Base-by-base conservation (phyloP, 441 rosid species). In the Eutrema salsugineum region DNA sequence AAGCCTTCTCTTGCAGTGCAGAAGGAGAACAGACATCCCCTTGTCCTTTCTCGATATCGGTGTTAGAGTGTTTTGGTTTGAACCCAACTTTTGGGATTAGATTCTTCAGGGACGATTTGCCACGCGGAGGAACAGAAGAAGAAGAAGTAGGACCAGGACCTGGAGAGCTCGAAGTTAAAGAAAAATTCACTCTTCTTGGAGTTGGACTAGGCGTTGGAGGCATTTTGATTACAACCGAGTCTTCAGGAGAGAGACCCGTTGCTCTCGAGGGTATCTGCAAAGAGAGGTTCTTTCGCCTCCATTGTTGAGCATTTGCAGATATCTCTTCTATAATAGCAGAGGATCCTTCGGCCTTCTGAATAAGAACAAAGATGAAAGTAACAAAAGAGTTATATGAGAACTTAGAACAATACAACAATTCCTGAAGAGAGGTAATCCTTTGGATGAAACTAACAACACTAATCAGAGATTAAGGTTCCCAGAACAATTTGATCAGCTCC, bases 171-270 rank as follows among this genome's bases (percentile, higher is more conserved):
- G 91, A 85, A 35, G 90, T 84, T 81, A 87, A 57, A 59, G 81
- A 68, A 70, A 95, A 95, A 72, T 91, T 92, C 14, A 95, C 99
- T 81, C 84, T 89, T 82, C 78, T 87, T 1, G 96, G 96, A 70
- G 97, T 92, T 66, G 84, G 86, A 83, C 88, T 88, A 40, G 94
- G 92, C 12, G 97, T 81, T 42, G 87, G 87, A 1, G 93, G 91
- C 86, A 89, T 88, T 77, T 83, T 92, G 68, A 91, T 78, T 17
- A 71, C 64, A 47, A 81, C 85, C 4, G 87, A 80, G 40, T 90
- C 97, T 74, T 59, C 87, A 33, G 72, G 69, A 30, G 91, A 66
- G 28, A 71, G 81, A 40, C 73, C 88, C 44, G 81, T n/a, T 55
- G 80, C 68, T 79, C 93, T 86, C 0, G 90, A 80, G 3, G 99